Evolutionary conservation across 2,329 filamentous ascomycete genomes (phyloP).

Genomic region (Penicillium sp.): DNA sequence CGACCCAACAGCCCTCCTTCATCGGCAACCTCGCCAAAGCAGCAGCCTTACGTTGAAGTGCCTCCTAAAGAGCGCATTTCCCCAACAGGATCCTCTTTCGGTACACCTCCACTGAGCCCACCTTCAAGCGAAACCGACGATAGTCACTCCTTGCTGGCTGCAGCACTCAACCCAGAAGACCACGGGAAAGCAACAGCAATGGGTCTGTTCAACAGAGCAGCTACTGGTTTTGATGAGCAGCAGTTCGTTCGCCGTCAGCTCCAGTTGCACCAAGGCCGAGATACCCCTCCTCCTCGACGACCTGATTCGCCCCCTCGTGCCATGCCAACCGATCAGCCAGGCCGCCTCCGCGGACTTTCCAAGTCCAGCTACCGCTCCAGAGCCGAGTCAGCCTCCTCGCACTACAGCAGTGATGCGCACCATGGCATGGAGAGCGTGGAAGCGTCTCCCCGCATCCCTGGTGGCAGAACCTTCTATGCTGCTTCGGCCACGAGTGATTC

Average conservation of each 20-base stretch:
- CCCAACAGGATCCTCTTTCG: constrained; percentile 29
- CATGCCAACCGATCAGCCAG: constrained; percentile 20
- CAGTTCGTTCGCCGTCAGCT: constrained; percentile 80
- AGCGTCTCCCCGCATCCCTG: constrained; percentile 29
- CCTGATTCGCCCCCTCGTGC: constrained; percentile 29
- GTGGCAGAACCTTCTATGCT: constrained; percentile 35
- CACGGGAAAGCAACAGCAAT: constrained; percentile 78
- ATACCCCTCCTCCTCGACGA: constrained; percentile 54
- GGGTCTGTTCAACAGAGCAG: constrained; percentile 71
- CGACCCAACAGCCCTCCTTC: constrained; percentile 46
- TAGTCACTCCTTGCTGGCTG: constrained; percentile 60
- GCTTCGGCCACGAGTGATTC: constrained; percentile 41
- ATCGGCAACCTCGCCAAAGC: constrained; percentile 38
- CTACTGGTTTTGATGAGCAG: constrained; percentile 76
- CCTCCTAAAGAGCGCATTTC: constrained; percentile 31
- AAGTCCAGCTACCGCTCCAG: constrained; percentile 40
- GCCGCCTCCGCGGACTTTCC: constrained; percentile 35
- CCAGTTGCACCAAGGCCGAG: constrained; percentile 75
- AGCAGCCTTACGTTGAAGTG: constrained; percentile 39
- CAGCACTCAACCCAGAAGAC: constrained; percentile 72
- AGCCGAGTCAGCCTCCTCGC: constrained; percentile 40
- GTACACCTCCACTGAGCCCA: constrained; percentile 64
- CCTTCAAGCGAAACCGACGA: constrained; percentile 73
- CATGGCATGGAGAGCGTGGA: constrained; percentile 30
- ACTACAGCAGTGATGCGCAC: constrained; percentile 35